Evolutionary conservation across 768 basidiomycete genomes (phyloP).

Genomic region (Rhodotorula paludigena): DNA sequence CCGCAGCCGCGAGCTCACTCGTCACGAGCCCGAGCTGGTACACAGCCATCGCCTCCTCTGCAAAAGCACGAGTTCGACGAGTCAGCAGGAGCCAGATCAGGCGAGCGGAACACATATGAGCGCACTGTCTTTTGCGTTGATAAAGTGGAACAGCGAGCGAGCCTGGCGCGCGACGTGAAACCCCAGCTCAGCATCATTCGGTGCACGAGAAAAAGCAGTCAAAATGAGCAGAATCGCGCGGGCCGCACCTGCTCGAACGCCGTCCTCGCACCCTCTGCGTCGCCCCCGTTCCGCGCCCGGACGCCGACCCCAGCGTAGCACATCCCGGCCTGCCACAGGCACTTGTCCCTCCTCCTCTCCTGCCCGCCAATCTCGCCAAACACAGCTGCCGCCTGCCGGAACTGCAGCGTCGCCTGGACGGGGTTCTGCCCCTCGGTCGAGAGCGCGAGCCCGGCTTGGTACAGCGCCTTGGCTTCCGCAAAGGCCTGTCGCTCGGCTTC

Average conservation of each 20-base stretch:
- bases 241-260: conserved; percentile 19
- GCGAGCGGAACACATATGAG: too few relatives aligned
- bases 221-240: too few relatives aligned
- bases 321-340: conserved; percentile 18
- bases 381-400: conserved; percentile 18
- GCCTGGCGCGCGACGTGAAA: neutral
- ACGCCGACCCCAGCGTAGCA: conserved; percentile 5
- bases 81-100: neutral
- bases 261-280: neutral
- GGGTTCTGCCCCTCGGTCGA: neutral
- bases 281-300: neutral
- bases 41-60: conserved; percentile 28
- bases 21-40: conserved; percentile 24
- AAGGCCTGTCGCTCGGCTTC: conserved; percentile 4
- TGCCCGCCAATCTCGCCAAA: neutral
- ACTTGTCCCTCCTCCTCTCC: neutral
- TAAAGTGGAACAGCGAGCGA: neutral
- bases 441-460: neutral
- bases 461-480: conserved; percentile 20
- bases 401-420: conserved; percentile 10
- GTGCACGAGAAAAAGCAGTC: neutral
- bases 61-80: neutral
- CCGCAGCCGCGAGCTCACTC: neutral
- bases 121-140: conserved; percentile 10
- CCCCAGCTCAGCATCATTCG: neutral